Percentiles rank a stretch among this genome's conserved stretches.
phyloP scores from a whole-genome alignment of 352 stramenopile species.

The Thraustochytrium striatum region DNA sequence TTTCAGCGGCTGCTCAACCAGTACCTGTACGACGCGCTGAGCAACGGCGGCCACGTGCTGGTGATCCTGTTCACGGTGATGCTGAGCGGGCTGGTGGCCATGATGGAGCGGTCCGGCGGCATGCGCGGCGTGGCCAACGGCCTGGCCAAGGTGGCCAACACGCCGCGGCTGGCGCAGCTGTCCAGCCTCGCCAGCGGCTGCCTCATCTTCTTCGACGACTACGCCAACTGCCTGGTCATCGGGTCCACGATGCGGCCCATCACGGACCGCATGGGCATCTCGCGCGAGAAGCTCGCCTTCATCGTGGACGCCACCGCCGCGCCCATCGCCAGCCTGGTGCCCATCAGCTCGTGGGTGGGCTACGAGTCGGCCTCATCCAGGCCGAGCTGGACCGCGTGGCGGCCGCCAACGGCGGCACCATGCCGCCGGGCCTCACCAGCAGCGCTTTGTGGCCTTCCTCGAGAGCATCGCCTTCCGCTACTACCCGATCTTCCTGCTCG shows the following conservation, averaged over 20 bases:
- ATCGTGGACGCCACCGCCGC: slow-evolving; percentile 80
- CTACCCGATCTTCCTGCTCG: slow-evolving; percentile 51
- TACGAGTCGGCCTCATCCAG: slow-evolving; percentile 67
- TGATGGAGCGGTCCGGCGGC: slow-evolving; percentile 78
- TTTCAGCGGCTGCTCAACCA: slow-evolving; percentile 68
- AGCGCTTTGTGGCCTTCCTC: slow-evolving; percentile 58
- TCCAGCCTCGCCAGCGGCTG: slow-evolving; percentile 74
- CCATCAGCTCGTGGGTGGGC: slow-evolving; percentile 79
- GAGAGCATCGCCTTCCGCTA: slow-evolving; percentile 53
- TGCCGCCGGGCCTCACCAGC: slow-evolving; percentile 59
- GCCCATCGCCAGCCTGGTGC: slow-evolving; percentile 75
- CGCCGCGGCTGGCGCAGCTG: slow-evolving; percentile 60
- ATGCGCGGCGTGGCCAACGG: slow-evolving; percentile 70
- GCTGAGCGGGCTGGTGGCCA: slow-evolving; percentile 74
- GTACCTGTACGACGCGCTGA: slow-evolving; percentile 77
- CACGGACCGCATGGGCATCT: slow-evolving; percentile 71
- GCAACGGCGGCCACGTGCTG: slow-evolving; percentile 70
- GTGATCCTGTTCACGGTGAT: slow-evolving; percentile 81
- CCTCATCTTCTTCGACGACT: slow-evolving; percentile 86
- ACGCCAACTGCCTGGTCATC: slow-evolving; percentile 82
- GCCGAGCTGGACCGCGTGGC: slow-evolving; percentile 13
- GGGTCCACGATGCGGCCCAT: slow-evolving; percentile 75
- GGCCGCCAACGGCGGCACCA: background rate
- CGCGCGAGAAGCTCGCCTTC: slow-evolving; percentile 76
- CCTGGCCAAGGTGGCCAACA: slow-evolving; percentile 50